These are phyloP conservation scores for Beauveria rudraprayagi DNA, from an alignment of 2,329 filamentous ascomycete species.

Conservation along the genomic window DNA sequence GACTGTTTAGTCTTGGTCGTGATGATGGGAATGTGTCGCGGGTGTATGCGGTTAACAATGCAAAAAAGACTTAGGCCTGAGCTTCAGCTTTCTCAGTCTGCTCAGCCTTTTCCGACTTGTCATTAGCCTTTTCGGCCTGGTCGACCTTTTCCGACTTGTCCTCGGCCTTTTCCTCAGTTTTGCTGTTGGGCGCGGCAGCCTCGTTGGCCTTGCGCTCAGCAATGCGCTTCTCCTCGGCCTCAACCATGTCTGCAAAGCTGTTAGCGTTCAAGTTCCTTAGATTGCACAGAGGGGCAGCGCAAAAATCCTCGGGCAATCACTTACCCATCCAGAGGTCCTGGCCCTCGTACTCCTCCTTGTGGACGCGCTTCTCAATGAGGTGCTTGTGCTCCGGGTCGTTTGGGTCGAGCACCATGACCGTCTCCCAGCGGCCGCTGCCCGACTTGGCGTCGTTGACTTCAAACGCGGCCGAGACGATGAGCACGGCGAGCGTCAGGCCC, in stretches of 20 bases:
- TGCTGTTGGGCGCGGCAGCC: neutral
- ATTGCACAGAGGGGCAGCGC: too few species aligned
- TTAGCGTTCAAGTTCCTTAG: neutral
- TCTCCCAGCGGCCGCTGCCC: conserved; percentile 76
- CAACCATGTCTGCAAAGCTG: conserved; percentile 61
- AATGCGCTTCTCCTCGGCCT: conserved; percentile 61
- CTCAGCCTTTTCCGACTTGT: neutral
- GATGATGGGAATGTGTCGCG: neutral
- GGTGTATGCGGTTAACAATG: neutral
- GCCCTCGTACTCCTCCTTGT: conserved; percentile 78
- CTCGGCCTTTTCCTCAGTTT: neutral
- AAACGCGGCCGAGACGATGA: conserved; percentile 74
- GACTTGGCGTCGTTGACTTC: conserved; percentile 70
- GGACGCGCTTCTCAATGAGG: conserved; percentile 77
- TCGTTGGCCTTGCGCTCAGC: conserved; percentile 29
- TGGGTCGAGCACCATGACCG: conserved; percentile 70
- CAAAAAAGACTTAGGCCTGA: neutral
- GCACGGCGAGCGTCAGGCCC: conserved; percentile 74
- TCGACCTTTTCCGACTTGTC: neutral
- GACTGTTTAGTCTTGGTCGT: neutral
- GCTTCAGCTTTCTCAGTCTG: neutral
- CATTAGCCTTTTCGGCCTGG: neutral
- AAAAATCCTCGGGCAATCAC: conserved; percentile 17
- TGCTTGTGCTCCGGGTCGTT: conserved; percentile 76
- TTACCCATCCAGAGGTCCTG: conserved; percentile 89